These are phyloP conservation scores for Gastrolobium villosum DNA, from an alignment of 306 rosid species.

Conservation along the genomic window DNA sequence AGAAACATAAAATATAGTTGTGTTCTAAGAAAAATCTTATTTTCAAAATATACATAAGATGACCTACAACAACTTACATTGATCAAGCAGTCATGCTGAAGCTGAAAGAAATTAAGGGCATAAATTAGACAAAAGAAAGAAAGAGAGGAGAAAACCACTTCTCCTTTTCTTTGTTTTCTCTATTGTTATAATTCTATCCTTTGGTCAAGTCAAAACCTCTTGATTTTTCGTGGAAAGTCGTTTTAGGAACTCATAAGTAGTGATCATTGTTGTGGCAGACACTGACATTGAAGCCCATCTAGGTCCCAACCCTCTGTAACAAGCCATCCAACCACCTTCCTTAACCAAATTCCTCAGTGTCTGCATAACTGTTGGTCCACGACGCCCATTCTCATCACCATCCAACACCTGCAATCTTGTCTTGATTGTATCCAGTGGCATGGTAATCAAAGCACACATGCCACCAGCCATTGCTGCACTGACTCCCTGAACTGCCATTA, in stretches of 20 bases:
- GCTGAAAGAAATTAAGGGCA: conserved; percentile 35
- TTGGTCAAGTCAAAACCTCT: conserved; percentile 55
- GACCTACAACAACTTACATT: conserved; percentile 41
- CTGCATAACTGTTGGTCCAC: conserved; percentile 70
- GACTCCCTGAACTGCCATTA: conserved; percentile 79
- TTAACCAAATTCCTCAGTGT: conserved; percentile 73
- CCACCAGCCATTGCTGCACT: conserved; percentile 92
- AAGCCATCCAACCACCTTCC: conserved; percentile 87
- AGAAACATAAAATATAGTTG: background rate
- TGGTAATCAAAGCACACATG: conserved; percentile 76
- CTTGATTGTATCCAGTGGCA: conserved; percentile 82
- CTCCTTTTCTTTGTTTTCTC: conserved; percentile 3
- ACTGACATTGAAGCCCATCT: conserved; percentile 82
- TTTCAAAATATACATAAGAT: conserved; percentile 20
- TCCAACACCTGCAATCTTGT: conserved; percentile 83
- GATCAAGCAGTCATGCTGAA: conserved; percentile 35
- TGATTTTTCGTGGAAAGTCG: conserved; percentile 78
- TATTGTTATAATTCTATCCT: conserved; percentile 16
- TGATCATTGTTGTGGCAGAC: conserved; percentile 88
- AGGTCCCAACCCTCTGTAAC: conserved; percentile 82
- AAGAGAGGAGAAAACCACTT: conserved; percentile 18
- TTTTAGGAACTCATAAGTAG: conserved; percentile 82
- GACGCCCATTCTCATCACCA: conserved; percentile 75
- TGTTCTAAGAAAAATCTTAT: background rate
- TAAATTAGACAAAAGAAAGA: conserved; percentile 36